Evolutionary conservation across 2,329 filamentous ascomycete species (phyloP).

Genomic region (Fusarium nygamai): DNA sequence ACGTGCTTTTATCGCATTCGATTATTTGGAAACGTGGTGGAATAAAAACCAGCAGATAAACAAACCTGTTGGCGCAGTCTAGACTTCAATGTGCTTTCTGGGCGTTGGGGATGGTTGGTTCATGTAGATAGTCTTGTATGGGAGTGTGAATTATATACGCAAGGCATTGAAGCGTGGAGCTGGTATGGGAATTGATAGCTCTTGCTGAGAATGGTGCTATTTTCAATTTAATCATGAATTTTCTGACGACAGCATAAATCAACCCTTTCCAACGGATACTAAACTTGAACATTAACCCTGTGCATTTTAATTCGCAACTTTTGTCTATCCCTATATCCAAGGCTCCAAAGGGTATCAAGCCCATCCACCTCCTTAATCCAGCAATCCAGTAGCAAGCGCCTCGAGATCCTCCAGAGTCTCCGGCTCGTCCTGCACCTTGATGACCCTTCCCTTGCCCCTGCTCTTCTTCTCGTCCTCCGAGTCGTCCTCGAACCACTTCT

Average conservation of each 20-base stretch:
- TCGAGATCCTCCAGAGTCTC: slow-evolving; percentile 84
- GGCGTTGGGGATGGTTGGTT: slow-evolving; percentile 8
- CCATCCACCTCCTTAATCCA: slow-evolving; percentile 56
- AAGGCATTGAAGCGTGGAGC: slow-evolving; percentile 31
- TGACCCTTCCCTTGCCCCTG: slow-evolving; percentile 62
- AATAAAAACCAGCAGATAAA: not conserved
- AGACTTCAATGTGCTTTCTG: not conserved
- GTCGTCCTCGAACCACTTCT: slow-evolving; percentile 83
- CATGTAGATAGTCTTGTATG: slow-evolving; percentile 16
- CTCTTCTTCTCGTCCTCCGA: slow-evolving; percentile 62
- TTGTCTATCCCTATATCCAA: slow-evolving; percentile 35
- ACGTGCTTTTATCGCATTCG: slow-evolving; percentile 74
- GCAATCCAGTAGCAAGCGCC: slow-evolving; percentile 76
- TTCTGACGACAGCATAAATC: not conserved
- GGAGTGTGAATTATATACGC: slow-evolving; percentile 17
- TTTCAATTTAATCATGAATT: slow-evolving; percentile 12
- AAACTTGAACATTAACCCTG: slow-evolving; percentile 10
- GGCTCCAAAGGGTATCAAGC: slow-evolving; percentile 44
- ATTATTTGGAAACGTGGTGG: slow-evolving; percentile 57
- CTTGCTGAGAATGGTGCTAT: slow-evolving; percentile 14
- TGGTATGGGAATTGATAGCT: slow-evolving; percentile 22
- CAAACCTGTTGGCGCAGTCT: not conserved
- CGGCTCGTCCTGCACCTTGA: slow-evolving; percentile 73
- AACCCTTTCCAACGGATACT: not conserved
- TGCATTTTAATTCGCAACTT: slow-evolving; percentile 21